Evolutionary conservation across 495 filamentous ascomycete genomes (phyloP), one percentile per base, ranked within the genome.

Genomic region (Annulohypoxylon maeteangense): DNA sequence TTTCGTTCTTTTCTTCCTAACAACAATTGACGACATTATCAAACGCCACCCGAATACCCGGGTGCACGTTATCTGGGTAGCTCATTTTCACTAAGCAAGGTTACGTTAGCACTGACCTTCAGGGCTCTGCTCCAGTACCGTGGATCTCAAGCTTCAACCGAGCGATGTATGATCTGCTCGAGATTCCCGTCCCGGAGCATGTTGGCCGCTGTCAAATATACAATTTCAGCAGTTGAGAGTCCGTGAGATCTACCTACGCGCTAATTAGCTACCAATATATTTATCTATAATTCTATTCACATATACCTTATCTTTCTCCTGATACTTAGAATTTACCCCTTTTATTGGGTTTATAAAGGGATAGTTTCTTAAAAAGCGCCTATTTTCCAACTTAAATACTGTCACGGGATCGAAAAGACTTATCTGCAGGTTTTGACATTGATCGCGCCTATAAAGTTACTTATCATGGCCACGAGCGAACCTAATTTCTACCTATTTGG

Each of bases 401-500:
- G 25, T 12, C 7, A 1, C 7, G 47, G 27, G 14, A 8, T 16
- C 12, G 40, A 20, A 44, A 7, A 44, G 40, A 14, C 11, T 20
- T 18, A 20, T 8, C 16, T 20, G 4, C 16, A 16, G 2, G 45
- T 23, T 25, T 50, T 27, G 23, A 50, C 5, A 14, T 27, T 14
- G 25, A 2, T 27, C 14, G 12, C 36, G 14, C 36, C 4, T 14
- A 40, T 14, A 40, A 5, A n/a, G 36, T 14, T 2, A 36, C 8
- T 7, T 23, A 57, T 12, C 25, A 57, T 57, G 54, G 18, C 32
- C 10, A 18, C 34, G 48, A 50, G 42, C 10, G 59, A 60, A 34
- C 36, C 64, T 27, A 55, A 51, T 8, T 72, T 62, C 22, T 80
- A 71, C 40, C 78, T 87, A 50, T 88, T 86, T 59, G 85, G 85